Conservation (phyloP, 441 rosid genomes). For the Capsella rubella region DNA sequence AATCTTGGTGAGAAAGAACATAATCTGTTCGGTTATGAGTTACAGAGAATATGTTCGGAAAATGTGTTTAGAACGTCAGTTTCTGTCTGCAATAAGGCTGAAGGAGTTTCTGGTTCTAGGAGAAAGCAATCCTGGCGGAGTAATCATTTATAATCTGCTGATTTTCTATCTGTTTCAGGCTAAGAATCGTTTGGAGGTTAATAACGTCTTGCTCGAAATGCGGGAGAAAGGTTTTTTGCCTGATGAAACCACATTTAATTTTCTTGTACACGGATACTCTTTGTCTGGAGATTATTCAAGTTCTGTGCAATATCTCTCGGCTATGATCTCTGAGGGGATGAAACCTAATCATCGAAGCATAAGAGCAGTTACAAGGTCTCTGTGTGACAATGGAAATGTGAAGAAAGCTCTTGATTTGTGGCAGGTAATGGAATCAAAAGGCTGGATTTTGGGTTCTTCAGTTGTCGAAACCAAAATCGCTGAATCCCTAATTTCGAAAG, state of each 20-base stretch:
- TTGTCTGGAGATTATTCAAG: conserved; percentile 49
- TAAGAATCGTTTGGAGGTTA: conserved; percentile 47
- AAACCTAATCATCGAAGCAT: conserved; percentile 66
- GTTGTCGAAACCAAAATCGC: conserved; percentile 57
- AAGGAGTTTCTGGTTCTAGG: conserved; percentile 54
- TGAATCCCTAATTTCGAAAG: conserved; percentile 53
- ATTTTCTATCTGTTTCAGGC: conserved; percentile 59
- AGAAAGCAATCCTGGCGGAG: conserved; percentile 43
- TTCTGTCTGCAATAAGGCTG: conserved; percentile 52
- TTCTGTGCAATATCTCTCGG: conserved; percentile 54
- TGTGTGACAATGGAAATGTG: conserved; percentile 57
- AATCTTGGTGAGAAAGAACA: conserved; percentile 53
- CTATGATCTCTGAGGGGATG: conserved; percentile 67
- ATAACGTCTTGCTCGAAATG: conserved; percentile 56
- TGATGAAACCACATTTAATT: conserved; percentile 68
- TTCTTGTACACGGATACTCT: conserved; percentile 71
- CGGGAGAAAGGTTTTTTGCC: conserved; percentile 50
- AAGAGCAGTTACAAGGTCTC: conserved; percentile 50
- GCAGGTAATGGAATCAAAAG: conserved; percentile 62
- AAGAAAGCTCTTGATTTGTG: conserved; percentile 57
- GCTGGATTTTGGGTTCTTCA: conserved; percentile 56
- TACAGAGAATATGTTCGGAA: conserved; percentile 55
- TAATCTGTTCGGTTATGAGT: conserved; percentile 53
- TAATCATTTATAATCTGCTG: conserved; percentile 58
- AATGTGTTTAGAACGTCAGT: conserved; percentile 58